Conservation (phyloP, 441 rosid species). For the Manihot esculenta region DNA sequence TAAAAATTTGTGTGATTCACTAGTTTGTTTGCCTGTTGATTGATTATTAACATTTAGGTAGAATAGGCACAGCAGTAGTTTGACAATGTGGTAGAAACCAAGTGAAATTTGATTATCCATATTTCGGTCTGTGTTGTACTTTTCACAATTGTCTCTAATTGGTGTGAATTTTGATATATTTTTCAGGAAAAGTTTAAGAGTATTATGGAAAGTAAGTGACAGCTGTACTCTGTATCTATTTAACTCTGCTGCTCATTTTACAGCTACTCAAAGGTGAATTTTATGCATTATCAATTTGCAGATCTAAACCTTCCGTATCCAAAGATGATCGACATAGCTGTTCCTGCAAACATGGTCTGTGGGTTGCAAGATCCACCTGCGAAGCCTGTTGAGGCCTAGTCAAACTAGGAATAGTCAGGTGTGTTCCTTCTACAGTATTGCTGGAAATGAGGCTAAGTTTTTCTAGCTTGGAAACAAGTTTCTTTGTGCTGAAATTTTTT, state of each 20-base stretch:
- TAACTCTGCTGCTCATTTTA: not conserved
- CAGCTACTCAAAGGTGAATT: not conserved
- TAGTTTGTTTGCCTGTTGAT: not conserved
- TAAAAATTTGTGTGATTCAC: not conserved
- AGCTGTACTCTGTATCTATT: not conserved
- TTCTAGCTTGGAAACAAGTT: not conserved
- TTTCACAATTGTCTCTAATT: slow-evolving; percentile 1
- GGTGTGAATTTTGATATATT: not conserved
- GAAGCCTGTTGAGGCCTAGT: slow-evolving; percentile 26
- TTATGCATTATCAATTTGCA: slow-evolving; percentile 21
- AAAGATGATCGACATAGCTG: slow-evolving; percentile 85
- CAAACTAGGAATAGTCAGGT: slow-evolving; percentile 2
- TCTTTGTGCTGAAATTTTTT: not conserved
- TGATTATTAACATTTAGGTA: not conserved
- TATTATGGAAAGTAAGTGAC: slow-evolving; percentile 77
- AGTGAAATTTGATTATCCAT: not conserved
- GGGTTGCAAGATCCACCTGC: slow-evolving; percentile 70
- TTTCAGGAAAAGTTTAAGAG: slow-evolving; percentile 66
- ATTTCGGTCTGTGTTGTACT: not conserved
- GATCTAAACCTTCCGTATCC: slow-evolving; percentile 85
- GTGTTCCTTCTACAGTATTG: not conserved
- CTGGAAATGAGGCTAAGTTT: not conserved
- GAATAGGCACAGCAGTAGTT: not conserved
- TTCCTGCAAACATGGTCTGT: slow-evolving; percentile 83
- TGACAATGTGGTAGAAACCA: not conserved